phyloP scores from a whole-genome alignment of 148 eudicot genomes.

The Mesembryanthemum crystallinum region DNA sequence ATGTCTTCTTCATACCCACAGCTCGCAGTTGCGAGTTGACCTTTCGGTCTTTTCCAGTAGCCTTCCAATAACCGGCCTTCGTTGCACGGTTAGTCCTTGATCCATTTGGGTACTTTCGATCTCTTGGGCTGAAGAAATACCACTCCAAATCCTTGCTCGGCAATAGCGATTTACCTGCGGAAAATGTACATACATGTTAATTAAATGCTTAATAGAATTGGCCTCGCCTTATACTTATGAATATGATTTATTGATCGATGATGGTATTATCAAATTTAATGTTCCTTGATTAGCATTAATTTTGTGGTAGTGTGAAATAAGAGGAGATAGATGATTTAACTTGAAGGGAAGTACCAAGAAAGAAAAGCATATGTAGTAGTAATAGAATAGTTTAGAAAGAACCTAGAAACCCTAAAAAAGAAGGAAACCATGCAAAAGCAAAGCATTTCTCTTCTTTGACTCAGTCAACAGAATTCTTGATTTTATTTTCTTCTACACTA shows the following conservation, averaged over 20 bases:
- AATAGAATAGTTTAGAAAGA: conserved; percentile 25
- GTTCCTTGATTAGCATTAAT: too few species aligned
- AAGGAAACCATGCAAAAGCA: conserved; percentile 31
- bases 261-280: too few species aligned
- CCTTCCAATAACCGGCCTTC: conserved; percentile 89
- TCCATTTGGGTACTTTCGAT: conserved; percentile 83
- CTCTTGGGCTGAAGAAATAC: conserved; percentile 89
- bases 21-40: conserved; percentile 67
- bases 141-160: conserved; percentile 92
- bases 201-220: neutral
- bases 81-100: conserved; percentile 92
- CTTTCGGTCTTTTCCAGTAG: conserved; percentile 80
- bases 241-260: neutral
- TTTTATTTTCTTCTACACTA: conserved; percentile 14
- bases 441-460: conserved; percentile 33
- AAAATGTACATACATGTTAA: neutral
- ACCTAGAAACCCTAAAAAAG: conserved; percentile 29
- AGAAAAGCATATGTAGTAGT: conserved; percentile 24
- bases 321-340: neutral
- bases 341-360: conserved; percentile 28
- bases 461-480: conserved; percentile 21
- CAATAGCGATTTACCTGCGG: conserved; percentile 67
- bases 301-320: neutral
- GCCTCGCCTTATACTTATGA: too few species aligned
- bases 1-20: conserved; percentile 88